These are phyloP conservation scores for Ichthyophthirius multifiliis DNA, from an alignment of 169 alveolate species.

Conservation along the genomic window DNA sequence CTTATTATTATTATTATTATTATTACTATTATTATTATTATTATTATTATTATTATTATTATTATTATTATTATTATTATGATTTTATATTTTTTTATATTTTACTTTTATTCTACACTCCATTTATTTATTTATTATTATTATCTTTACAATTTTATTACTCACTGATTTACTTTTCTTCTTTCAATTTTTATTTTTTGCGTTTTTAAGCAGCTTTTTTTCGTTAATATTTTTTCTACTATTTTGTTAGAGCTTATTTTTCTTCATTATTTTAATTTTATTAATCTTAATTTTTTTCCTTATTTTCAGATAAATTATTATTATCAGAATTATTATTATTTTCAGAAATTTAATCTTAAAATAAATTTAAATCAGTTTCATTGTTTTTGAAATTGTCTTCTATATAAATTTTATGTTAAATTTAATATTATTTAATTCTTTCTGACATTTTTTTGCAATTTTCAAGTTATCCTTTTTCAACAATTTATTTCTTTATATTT, in stretches of 20 bases:
- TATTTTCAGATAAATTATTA: neutral
- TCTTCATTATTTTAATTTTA: neutral
- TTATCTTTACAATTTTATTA: neutral
- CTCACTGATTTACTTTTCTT: neutral
- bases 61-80: neutral
- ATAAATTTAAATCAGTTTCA: neutral
- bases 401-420: conserved; percentile 4
- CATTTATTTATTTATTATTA: neutral
- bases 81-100: neutral
- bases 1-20: neutral
- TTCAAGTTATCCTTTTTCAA: conserved; percentile 27
- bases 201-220: neutral
- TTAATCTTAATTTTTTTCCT: neutral
- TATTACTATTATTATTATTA: neutral
- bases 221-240: neutral
- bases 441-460: conserved; percentile 16
- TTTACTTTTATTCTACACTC: neutral
- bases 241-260: neutral
- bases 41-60: neutral
- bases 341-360: neutral
- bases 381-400: conserved; percentile 1
- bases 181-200: neutral
- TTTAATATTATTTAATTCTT: conserved; percentile 21
- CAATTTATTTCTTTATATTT: neutral
- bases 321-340: neutral